These are phyloP conservation scores for Coriaria nepalensis DNA, from an alignment of 306 rosid species.

Conservation along the genomic window DNA sequence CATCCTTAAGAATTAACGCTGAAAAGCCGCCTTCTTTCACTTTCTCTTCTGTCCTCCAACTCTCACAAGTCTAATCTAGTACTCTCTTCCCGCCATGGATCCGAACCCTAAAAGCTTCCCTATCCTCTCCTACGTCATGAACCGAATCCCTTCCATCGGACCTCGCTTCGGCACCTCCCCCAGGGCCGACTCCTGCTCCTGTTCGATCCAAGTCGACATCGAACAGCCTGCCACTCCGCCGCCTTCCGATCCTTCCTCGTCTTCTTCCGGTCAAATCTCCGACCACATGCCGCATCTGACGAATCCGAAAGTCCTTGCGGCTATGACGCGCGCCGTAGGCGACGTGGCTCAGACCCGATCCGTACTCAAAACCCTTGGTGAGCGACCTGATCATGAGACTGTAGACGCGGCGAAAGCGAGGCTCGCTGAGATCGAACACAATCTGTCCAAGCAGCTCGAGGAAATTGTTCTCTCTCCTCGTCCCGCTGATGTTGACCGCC, in stretches of 20 bases:
- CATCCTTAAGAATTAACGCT: too few species aligned
- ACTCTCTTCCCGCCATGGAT: constrained; percentile 35
- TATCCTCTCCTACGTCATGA: constrained; percentile 72
- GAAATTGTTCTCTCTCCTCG: constrained; percentile 44
- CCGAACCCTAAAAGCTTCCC: constrained; percentile 67
- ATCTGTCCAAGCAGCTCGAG: constrained; percentile 41
- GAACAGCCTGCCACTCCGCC: constrained; percentile 29
- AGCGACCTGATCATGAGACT: constrained; percentile 69
- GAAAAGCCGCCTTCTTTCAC: too few species aligned
- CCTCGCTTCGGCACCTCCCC: constrained; percentile 2
- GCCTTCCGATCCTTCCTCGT: constrained; percentile 20
- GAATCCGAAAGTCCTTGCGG: constrained; percentile 44
- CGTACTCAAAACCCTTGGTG: constrained; percentile 52
- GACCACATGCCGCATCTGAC: constrained; percentile 50
- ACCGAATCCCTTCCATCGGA: constrained; percentile 43
- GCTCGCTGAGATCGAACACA: constrained; percentile 40
- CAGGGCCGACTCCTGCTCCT: constrained; percentile 7
- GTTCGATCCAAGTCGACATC: constrained; percentile 20
- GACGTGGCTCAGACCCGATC: constrained; percentile 82
- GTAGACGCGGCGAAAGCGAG: constrained; percentile 49
- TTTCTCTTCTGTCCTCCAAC: background rate
- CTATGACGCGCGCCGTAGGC: constrained; percentile 65
- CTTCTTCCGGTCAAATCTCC: constrained; percentile 19
- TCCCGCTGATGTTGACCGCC: constrained; percentile 51
- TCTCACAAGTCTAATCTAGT: background rate